Evolutionary conservation across 129 eudicot genomes (phyloP).

Genomic region (Chrysanthemum seticuspe): DNA sequence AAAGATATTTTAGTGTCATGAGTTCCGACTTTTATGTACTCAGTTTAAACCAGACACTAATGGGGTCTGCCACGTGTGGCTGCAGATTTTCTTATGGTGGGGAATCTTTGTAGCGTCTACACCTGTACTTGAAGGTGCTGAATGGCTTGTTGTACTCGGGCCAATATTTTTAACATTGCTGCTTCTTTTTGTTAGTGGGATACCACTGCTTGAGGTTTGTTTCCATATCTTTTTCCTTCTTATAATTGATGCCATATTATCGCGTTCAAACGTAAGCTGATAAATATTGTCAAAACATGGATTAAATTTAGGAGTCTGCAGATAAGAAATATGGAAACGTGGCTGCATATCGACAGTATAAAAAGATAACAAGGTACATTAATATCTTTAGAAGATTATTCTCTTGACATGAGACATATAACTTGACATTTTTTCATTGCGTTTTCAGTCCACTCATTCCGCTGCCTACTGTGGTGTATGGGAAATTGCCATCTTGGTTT

Average conservation of each 20-base stretch:
- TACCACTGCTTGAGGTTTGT: slow-evolving; percentile 91
- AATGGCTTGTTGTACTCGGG: slow-evolving; percentile 91
- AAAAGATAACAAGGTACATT: slow-evolving; percentile 77
- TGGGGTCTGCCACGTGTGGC: not conserved
- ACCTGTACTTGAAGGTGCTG: slow-evolving; percentile 75
- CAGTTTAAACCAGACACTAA: slow-evolving; percentile 10
- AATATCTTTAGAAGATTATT: not conserved
- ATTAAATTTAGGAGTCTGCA: slow-evolving; percentile 63
- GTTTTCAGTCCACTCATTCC: slow-evolving; percentile 79
- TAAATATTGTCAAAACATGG: slow-evolving; percentile 15
- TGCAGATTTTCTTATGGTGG: slow-evolving; percentile 97
- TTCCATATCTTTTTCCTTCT: not conserved
- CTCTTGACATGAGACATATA: slow-evolving; percentile 16
- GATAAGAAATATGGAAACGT: slow-evolving; percentile 84
- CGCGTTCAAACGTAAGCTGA: not conserved
- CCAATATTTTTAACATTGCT: slow-evolving; percentile 79
- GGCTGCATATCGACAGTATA: slow-evolving; percentile 63
- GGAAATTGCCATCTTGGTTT: slow-evolving; percentile 70
- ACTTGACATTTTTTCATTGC: not conserved
- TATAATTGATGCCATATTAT: not conserved
- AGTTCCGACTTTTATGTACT: too few relatives aligned
- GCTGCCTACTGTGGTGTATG: slow-evolving; percentile 71
- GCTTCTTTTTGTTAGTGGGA: slow-evolving; percentile 91
- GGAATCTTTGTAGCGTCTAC: slow-evolving; percentile 86
- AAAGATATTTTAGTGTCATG: too few relatives aligned